Conservation (phyloP, 176 grass and related monocot species). For the Carex scoparia region DNA sequence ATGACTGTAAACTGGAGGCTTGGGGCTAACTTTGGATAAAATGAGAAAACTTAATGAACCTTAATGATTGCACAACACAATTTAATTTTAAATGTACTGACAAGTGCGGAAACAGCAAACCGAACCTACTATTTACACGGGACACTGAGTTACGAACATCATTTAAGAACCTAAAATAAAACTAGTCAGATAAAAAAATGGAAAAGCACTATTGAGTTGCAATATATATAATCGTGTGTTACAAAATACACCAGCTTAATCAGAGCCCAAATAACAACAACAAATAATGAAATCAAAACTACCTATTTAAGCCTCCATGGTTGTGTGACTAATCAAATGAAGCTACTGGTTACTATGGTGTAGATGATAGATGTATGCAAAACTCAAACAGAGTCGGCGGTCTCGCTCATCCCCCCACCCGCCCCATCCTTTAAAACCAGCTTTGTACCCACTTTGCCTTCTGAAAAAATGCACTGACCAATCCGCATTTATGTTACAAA, state of each 20-base stretch:
- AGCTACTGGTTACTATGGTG: slow-evolving; percentile 1
- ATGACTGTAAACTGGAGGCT: not conserved
- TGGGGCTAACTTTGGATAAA: not conserved
- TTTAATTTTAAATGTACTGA: not conserved
- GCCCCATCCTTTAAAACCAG: slow-evolving; percentile 98
- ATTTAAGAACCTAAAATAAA: slow-evolving; percentile 1
- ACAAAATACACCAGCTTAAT: slow-evolving; percentile 9
- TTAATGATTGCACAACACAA: not conserved
- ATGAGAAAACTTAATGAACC: not conserved
- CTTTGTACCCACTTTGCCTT: slow-evolving; percentile 67
- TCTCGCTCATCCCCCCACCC: slow-evolving; percentile 94
- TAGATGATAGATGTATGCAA: slow-evolving; percentile 83
- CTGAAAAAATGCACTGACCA: slow-evolving; percentile 58
- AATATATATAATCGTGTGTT: not conserved
- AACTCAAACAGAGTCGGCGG: slow-evolving; percentile 79
- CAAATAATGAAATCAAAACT: not conserved
- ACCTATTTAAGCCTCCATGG: not conserved
- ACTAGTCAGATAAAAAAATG: not conserved
- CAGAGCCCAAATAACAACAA: slow-evolving; percentile 6
- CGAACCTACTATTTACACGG: not conserved
- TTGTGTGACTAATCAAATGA: not conserved
- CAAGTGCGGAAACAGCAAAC: not conserved
- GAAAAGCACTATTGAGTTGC: not conserved
- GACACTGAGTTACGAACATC: not conserved
- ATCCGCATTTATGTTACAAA: slow-evolving; percentile 64